phyloP scores from a whole-genome alignment of 140 eudicot species.

The Erigeron philadelphicus region DNA sequence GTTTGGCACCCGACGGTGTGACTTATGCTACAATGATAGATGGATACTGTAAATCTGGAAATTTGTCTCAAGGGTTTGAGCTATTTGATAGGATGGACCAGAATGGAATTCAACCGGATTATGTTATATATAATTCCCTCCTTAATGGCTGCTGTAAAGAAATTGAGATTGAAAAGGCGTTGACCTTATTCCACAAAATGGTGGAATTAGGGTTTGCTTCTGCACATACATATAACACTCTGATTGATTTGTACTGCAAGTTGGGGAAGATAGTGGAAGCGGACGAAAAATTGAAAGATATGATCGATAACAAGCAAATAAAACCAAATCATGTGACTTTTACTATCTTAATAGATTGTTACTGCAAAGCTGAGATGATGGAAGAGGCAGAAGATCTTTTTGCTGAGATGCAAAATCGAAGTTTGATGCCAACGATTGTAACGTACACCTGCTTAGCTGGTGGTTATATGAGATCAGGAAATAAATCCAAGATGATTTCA shows the following conservation, averaged over 20 bases:
- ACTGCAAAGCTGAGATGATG: constrained; percentile 65
- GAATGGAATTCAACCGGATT: constrained; percentile 50
- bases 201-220: constrained; percentile 52
- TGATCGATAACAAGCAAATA: constrained; percentile 49
- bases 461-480: constrained; percentile 55
- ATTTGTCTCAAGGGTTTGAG: constrained; percentile 47
- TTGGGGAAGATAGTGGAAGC: constrained; percentile 60
- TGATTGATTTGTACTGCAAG: constrained; percentile 70
- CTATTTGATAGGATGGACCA: constrained; percentile 53
- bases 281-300: constrained; percentile 51
- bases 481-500: constrained; percentile 51
- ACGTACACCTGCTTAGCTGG: constrained; percentile 72
- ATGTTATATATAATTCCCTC: constrained; percentile 56
- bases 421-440: constrained; percentile 54
- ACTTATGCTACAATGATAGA: constrained; percentile 73
- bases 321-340: constrained; percentile 66
- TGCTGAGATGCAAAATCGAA: constrained; percentile 58
- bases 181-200: constrained; percentile 51
- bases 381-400: constrained; percentile 66
- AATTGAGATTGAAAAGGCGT: constrained; percentile 51
- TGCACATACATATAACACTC: constrained; percentile 55
- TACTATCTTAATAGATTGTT: constrained; percentile 59
- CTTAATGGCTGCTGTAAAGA: constrained; percentile 74
- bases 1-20: constrained; percentile 51
- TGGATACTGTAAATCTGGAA: constrained; percentile 70